These are phyloP conservation scores for Hortiboletus campestris DNA, from an alignment of 768 basidiomycete species.

Conservation along the genomic window DNA sequence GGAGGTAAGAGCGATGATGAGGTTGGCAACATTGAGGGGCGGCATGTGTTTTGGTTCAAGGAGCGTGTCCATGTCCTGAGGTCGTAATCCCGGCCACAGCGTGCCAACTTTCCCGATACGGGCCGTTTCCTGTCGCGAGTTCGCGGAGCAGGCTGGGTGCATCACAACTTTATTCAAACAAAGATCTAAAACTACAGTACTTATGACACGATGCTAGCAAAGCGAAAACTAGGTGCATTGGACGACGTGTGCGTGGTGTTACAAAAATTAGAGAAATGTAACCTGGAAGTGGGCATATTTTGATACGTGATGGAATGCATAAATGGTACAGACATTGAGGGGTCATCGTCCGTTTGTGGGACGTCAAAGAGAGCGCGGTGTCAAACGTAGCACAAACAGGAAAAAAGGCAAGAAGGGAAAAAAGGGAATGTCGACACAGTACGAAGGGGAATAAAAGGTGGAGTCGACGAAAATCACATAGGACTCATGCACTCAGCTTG, in stretches of 20 bases:
- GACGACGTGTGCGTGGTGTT: conserved; percentile 20
- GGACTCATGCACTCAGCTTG: conserved; percentile 28
- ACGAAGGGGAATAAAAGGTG: conserved; percentile 7
- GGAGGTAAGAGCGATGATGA: conserved; percentile 44
- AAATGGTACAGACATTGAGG: conserved; percentile 23
- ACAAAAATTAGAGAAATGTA: conserved; percentile 33
- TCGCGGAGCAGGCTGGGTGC: conserved; percentile 9
- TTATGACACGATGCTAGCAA: conserved; percentile 12
- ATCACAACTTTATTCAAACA: conserved; percentile 20
- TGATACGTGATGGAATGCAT: conserved; percentile 24
- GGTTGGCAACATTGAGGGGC: conserved; percentile 41
- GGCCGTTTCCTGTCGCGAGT: neutral
- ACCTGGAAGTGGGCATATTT: conserved; percentile 23
- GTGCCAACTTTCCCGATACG: conserved; percentile 1
- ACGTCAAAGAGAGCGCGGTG: conserved; percentile 18
- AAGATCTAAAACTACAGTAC: conserved; percentile 31
- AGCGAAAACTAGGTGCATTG: conserved; percentile 18
- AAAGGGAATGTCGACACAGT: neutral
- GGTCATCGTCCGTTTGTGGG: conserved; percentile 18
- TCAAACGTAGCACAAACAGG: conserved; percentile 12
- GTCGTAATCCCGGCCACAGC: conserved; percentile 31
- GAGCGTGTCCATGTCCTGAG: conserved; percentile 13
- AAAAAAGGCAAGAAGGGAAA: neutral
- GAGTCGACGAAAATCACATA: conserved; percentile 3
- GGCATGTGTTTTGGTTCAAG: conserved; percentile 24